Percentiles rank a stretch among this genome's conserved stretches.
These are phyloP conservation scores for Sonneratia caseolaris DNA, from an alignment of 345 rosid species.

Conservation along the genomic window DNA sequence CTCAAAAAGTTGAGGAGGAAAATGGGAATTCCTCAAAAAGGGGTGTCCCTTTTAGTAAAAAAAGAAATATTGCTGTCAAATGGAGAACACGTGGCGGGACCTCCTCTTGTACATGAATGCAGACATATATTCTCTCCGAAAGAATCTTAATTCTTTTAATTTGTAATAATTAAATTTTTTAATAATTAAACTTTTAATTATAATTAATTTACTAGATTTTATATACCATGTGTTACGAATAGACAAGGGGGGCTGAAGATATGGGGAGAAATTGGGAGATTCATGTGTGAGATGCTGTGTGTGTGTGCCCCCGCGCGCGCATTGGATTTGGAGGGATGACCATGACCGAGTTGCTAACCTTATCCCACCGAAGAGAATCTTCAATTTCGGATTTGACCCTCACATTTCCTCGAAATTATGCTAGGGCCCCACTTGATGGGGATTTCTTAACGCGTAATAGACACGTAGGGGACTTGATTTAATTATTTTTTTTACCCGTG, in stretches of 20 bases:
- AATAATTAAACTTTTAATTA: no score
- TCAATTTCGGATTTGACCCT: background rate
- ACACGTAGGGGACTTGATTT: background rate
- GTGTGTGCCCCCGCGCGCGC: no score
- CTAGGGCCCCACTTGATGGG: background rate
- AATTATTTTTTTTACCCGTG: no score
- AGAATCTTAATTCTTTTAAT: no score
- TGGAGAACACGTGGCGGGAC: background rate
- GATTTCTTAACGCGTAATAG: background rate
- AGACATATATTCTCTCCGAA: no score
- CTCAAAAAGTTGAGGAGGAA: background rate
- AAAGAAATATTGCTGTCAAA: background rate
- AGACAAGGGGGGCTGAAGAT: background rate
- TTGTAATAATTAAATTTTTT: no score
- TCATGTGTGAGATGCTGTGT: background rate
- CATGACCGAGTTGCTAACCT: background rate
- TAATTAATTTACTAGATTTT: no score
- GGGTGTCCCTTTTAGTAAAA: background rate
- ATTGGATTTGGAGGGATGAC: background rate
- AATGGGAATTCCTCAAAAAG: background rate
- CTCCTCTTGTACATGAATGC: background rate
- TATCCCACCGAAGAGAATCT: background rate
- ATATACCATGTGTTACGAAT: background rate
- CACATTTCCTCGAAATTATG: background rate
- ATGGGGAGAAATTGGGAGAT: constrained; percentile 1